Percentiles rank a stretch among this genome's conserved stretches.
Evolutionary conservation across 257 asterid species (phyloP).

Genomic region (Buddleja alternifolia): DNA sequence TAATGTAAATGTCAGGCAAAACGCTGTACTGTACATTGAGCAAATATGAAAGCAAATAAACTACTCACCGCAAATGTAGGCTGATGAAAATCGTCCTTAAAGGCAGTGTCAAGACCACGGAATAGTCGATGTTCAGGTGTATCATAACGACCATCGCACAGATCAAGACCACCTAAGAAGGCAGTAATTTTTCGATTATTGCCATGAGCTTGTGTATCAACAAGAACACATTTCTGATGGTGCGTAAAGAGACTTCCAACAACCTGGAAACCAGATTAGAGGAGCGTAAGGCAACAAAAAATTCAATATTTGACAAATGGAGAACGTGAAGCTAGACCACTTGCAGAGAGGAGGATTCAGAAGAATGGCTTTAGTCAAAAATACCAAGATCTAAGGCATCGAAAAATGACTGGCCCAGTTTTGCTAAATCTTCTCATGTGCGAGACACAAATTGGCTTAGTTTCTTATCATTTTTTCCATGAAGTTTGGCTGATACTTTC

Average conservation of each 20-base stretch:
- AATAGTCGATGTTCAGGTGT: conserved; percentile 86
- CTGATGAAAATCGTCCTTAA: conserved; percentile 80
- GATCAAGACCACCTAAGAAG: conserved; percentile 88
- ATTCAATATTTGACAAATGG: conserved; percentile 17
- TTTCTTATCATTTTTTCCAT: neutral
- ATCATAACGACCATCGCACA: conserved; percentile 98
- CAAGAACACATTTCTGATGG: conserved; percentile 95
- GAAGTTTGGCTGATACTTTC: neutral
- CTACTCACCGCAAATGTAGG: conserved; percentile 81
- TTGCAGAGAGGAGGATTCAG: no score
- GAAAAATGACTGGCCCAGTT: neutral
- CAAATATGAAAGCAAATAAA: conserved; percentile 14
- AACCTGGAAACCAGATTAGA: conserved; percentile 56
- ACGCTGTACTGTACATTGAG: neutral
- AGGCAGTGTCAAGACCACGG: conserved; percentile 66
- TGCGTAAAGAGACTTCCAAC: conserved; percentile 82
- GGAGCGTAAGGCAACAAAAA: conserved; percentile 28
- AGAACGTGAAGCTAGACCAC: neutral
- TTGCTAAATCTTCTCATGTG: conserved; percentile 3
- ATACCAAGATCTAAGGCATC: neutral
- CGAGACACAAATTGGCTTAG: conserved; percentile 3
- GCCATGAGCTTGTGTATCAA: conserved; percentile 85
- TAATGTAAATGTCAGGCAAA: conserved; percentile 5
- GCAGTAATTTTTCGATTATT: conserved; percentile 86
- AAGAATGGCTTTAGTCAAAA: no score